phyloP scores from a whole-genome alignment of 768 basidiomycete species.

The Rhizopogon roseolus region DNA sequence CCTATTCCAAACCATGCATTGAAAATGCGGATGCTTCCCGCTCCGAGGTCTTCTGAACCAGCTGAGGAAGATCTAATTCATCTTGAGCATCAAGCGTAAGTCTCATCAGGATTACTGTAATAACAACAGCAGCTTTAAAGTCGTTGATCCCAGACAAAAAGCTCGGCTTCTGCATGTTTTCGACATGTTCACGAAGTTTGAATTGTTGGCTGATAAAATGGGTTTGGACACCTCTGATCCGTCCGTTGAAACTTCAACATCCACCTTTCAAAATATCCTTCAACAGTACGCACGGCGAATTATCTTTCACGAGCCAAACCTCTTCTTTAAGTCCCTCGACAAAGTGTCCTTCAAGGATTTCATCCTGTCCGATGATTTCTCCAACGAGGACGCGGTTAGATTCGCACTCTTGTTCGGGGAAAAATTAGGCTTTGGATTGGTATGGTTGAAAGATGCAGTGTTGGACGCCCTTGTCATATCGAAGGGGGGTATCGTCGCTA shows the following conservation, averaged over 20 bases:
- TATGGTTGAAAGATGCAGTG: slow-evolving; percentile 24
- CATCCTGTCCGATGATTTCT: slow-evolving; percentile 27
- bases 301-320: slow-evolving; percentile 22
- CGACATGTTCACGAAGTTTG: not conserved
- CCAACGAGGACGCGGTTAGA: slow-evolving; percentile 14
- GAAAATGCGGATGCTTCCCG: not conserved
- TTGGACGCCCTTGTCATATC: slow-evolving; percentile 17
- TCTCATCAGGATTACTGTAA: not conserved
- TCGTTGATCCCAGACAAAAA: slow-evolving; percentile 3
- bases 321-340: slow-evolving; percentile 23
- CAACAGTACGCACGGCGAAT: slow-evolving; percentile 25
- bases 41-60: not conserved
- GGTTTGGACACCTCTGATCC: not conserved
- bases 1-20: not conserved
- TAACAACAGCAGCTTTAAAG: not conserved
- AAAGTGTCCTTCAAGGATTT: slow-evolving; percentile 29
- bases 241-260: not conserved
- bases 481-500: slow-evolving; percentile 6
- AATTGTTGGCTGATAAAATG: slow-evolving; percentile 1
- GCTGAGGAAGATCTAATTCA: slow-evolving; percentile 15
- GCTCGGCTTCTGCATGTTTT: not conserved
- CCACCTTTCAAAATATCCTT: not conserved
- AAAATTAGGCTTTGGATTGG: slow-evolving; percentile 11
- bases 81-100: slow-evolving; percentile 9
- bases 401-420: slow-evolving; percentile 5